Percentiles rank a stretch among this genome's conserved stretches.
Evolutionary conservation across 768 basidiomycete species (phyloP).

Genomic region (Collybia nuda): DNA sequence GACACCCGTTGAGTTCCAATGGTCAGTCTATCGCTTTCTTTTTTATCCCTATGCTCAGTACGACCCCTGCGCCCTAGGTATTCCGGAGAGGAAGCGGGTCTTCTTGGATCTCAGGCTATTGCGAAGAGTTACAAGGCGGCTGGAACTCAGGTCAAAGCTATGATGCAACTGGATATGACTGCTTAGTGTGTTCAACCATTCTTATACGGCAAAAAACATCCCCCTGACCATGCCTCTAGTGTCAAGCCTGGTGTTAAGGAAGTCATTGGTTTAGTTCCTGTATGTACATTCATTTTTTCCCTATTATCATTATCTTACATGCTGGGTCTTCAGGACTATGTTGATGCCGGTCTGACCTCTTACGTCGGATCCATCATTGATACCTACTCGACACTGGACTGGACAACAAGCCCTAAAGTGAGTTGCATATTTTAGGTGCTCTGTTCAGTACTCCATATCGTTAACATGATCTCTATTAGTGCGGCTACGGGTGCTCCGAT

Average conservation of each 20-base stretch:
- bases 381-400: constrained; percentile 40
- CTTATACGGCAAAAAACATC: constrained; percentile 12
- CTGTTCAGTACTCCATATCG: not conserved
- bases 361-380: constrained; percentile 42
- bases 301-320: no score
- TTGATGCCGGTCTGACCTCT: constrained; percentile 32
- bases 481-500: constrained; percentile 28
- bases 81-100: constrained; percentile 49
- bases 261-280: constrained; percentile 32
- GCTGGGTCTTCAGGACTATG: constrained; percentile 27
- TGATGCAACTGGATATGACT: constrained; percentile 46
- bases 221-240: constrained; percentile 25
- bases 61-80: not conserved
- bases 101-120: constrained; percentile 45
- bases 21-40: constrained; percentile 25
- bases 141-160: constrained; percentile 38
- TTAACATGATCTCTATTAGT: constrained; percentile 15
- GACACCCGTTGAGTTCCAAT: constrained; percentile 47
- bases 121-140: constrained; percentile 43
- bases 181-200: constrained; percentile 27
- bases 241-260: constrained; percentile 42
- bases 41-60: no score
- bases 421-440: constrained; percentile 7
- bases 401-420: constrained; percentile 39
- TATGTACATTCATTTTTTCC: constrained; percentile 13